Base-by-base conservation (phyloP, 371 early-diverging fungal genomes). In the Circinella umbellata region DNA sequence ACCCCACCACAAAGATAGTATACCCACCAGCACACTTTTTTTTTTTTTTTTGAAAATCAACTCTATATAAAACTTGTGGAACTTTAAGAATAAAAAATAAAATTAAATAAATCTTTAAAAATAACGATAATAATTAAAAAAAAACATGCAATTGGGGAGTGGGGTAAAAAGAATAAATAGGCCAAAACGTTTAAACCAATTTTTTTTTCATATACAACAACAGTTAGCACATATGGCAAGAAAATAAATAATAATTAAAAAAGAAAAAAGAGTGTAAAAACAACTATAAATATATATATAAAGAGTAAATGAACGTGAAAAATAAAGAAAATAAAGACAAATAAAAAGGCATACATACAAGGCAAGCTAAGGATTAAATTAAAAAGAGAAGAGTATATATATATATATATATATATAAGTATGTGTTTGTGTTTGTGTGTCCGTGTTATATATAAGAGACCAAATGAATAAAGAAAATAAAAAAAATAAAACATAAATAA, bases 281-380 rank as follows among this genome's bases (percentile, higher is more conserved):
- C 27, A 27, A 27, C 27, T 27, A 27, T 27, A 27, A 27, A 27
- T 27, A 27, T 27, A 27, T 27, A 27, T 27, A 27, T 27, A 27
- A 14, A 20, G 42, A 47, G 49, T 34, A 63, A 63, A 47, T 39
- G 35, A 37, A 27, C 47, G 38, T 20, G 42, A n/a, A 63, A 46
- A 62, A 20, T 18, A 27, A 67, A 67, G 37, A 61, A 48, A 36
- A n/a, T 36, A 55, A 61, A 48, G n/a, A n/a, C 47, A 47, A 67
- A 36, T 37, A 15, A 60, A 53, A 34, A 53, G 65, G 65, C 65
- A 64, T 64, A 64, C 48, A 64, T 64, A 64, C 65, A 64, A 57
- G 20, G 49, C 18, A 35, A 18, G 13, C n/a, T 61, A 18, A 38
- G 15, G 18, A 38, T 36, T 36, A 17, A 38, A 38, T 38, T 61